phyloP scores from a whole-genome alignment of 1,139 yeast genomes.

The Protomyces lactucae-debilis region DNA sequence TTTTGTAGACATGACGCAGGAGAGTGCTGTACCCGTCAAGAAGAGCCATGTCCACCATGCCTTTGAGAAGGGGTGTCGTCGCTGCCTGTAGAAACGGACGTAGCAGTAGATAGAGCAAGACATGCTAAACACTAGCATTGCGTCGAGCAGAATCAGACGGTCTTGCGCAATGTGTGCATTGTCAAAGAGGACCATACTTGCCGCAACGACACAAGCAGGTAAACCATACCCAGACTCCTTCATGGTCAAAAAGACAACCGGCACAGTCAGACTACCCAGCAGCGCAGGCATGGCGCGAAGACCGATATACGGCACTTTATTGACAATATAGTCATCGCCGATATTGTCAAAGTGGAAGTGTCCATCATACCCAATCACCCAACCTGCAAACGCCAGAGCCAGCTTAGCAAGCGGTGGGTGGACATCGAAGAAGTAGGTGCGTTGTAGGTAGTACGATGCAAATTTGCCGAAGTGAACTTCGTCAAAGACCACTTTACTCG shows the following conservation, averaged over 20 bases:
- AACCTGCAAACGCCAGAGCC: slow-evolving; percentile 85
- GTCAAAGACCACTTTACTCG: slow-evolving; percentile 89
- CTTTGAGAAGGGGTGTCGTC: slow-evolving; percentile 58
- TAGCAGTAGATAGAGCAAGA: slow-evolving; percentile 75
- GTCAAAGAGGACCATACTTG: slow-evolving; percentile 76
- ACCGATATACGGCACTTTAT: slow-evolving; percentile 84
- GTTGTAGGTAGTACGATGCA: slow-evolving; percentile 62
- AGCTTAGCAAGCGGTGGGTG: slow-evolving; percentile 98
- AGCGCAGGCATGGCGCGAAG: slow-evolving; percentile 77
- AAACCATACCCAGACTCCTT: slow-evolving; percentile 77
- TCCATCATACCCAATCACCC: slow-evolving; percentile 83
- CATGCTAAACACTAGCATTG: slow-evolving; percentile 75
- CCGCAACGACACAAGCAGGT: slow-evolving; percentile 72
- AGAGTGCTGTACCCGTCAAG: slow-evolving; percentile 75
- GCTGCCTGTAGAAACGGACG: slow-evolving; percentile 69
- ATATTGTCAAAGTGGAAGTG: slow-evolving; percentile 83
- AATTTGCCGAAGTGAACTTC: slow-evolving; percentile 97
- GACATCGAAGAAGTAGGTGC: slow-evolving; percentile 86
- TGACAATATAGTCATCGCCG: slow-evolving; percentile 70
- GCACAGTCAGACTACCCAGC: slow-evolving; percentile 77
- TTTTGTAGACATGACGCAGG: slow-evolving; percentile 86
- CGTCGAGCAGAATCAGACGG: slow-evolving; percentile 82
- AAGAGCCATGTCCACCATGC: slow-evolving; percentile 87
- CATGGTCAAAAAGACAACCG: slow-evolving; percentile 73
- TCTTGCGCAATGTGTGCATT: slow-evolving; percentile 92